A percentile compares a stretch with the other conserved stretches of the same genome.
Conservation (phyloP, 2,329 filamentous ascomycete genomes). For the Epichloe baconii region DNA sequence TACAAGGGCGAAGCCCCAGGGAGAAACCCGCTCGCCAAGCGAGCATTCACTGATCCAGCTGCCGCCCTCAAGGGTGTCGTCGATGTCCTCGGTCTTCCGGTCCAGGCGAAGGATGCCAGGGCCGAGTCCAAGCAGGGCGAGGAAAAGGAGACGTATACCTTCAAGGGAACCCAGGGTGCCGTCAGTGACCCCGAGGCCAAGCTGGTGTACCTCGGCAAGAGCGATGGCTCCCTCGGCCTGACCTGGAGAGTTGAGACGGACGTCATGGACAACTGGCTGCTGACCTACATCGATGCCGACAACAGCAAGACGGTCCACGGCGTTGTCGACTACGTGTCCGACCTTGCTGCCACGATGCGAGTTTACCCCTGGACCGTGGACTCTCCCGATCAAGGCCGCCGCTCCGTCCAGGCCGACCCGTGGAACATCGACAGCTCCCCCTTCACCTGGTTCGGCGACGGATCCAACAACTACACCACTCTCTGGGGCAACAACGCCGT, state of each 20-base stretch:
- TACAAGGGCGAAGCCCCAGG: slow-evolving; percentile 30
- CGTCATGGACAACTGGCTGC: too few species aligned
- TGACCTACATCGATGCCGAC: too few species aligned
- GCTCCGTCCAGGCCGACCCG: too few species aligned
- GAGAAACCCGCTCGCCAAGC: slow-evolving; percentile 24
- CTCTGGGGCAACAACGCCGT: slow-evolving; percentile 47
- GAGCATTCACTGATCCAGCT: slow-evolving; percentile 28
- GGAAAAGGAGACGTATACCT: slow-evolving; percentile 21
- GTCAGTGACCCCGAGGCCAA: slow-evolving; percentile 39
- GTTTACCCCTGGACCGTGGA: too few species aligned
- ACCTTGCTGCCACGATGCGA: too few species aligned
- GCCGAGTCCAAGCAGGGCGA: slow-evolving; percentile 9
- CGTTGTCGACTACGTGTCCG: too few species aligned
- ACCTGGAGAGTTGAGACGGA: too few species aligned
- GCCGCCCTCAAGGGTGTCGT: slow-evolving; percentile 29
- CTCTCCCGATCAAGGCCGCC: too few species aligned
- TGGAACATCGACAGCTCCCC: too few species aligned
- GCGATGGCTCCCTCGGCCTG: slow-evolving; percentile 19
- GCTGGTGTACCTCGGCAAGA: slow-evolving; percentile 40
- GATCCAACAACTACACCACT: slow-evolving; percentile 32
- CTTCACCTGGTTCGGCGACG: slow-evolving; percentile 17
- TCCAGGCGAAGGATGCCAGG: too few species aligned
- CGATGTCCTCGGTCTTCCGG: slow-evolving; percentile 14
- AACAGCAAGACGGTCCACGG: too few species aligned
- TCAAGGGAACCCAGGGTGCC: slow-evolving; percentile 35